A percentile compares a stretch with the other conserved stretches of the same genome.
These are phyloP conservation scores for Nigrospora sphaerica DNA, from an alignment of 2,329 filamentous ascomycete genomes.

Conservation along the genomic window DNA sequence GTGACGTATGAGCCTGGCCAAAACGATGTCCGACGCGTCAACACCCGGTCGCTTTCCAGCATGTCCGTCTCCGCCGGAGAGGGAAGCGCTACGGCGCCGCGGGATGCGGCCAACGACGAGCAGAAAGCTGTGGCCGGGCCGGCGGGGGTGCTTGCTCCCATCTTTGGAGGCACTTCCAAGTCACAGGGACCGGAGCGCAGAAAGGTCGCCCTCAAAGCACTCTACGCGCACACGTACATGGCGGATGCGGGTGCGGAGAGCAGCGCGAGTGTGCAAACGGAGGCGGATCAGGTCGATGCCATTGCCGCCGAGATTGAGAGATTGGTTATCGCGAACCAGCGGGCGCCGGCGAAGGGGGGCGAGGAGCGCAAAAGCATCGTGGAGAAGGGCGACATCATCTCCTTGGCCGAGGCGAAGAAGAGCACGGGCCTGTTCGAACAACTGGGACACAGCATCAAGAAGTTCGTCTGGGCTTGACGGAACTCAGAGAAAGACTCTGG, in stretches of 20 bases:
- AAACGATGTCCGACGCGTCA: slow-evolving; percentile 68
- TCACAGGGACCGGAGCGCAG: slow-evolving; percentile 23
- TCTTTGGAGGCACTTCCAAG: slow-evolving; percentile 31
- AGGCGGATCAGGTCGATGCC: slow-evolving; percentile 48
- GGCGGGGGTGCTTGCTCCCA: slow-evolving; percentile 21
- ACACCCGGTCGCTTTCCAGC: slow-evolving; percentile 73
- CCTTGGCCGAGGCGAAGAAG: slow-evolving; percentile 74
- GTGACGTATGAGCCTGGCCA: slow-evolving; percentile 68
- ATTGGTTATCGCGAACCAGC: slow-evolving; percentile 46
- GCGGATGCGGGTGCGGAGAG: slow-evolving; percentile 28
- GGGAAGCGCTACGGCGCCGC: slow-evolving; percentile 10
- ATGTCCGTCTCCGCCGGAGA: slow-evolving; percentile 16
- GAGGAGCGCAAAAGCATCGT: slow-evolving; percentile 40
- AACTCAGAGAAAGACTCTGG: not conserved
- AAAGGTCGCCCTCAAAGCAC: slow-evolving; percentile 48
- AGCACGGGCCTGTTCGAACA: slow-evolving; percentile 83
- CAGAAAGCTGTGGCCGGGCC: not conserved
- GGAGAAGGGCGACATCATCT: slow-evolving; percentile 67
- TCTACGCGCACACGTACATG: slow-evolving; percentile 46
- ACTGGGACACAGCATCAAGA: slow-evolving; percentile 85
- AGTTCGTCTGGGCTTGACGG: slow-evolving; percentile 70
- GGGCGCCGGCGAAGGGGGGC: slow-evolving; percentile 25
- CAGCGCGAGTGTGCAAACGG: slow-evolving; percentile 38
- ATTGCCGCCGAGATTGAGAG: slow-evolving; percentile 75
- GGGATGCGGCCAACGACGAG: slow-evolving; percentile 1